Evolutionary conservation across 129 eudicot genomes (phyloP).

Genomic region (Helianthus tuberosus): DNA sequence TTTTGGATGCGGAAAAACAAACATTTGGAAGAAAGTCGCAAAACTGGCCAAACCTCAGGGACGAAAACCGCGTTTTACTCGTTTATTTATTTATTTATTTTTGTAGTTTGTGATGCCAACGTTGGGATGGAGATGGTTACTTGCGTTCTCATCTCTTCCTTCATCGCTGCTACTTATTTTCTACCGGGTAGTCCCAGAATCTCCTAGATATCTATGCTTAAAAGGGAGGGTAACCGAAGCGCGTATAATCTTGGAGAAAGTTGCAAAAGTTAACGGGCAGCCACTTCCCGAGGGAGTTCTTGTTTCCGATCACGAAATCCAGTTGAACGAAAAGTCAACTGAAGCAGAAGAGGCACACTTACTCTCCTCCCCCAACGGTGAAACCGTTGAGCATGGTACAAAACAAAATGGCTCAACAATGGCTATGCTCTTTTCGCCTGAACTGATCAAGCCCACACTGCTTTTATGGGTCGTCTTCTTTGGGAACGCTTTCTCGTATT

Average conservation of each 20-base stretch:
- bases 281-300: slow-evolving; percentile 64
- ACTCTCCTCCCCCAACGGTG: slow-evolving; percentile 33
- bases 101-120: slow-evolving; percentile 84
- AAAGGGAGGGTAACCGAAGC: slow-evolving; percentile 69
- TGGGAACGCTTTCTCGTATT: slow-evolving; percentile 73
- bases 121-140: slow-evolving; percentile 91
- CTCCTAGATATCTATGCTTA: slow-evolving; percentile 73
- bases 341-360: slow-evolving; percentile 50
- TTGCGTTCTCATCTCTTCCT: slow-evolving; percentile 75
- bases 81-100: background rate
- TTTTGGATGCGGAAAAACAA: too few species aligned
- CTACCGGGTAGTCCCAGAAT: slow-evolving; percentile 59
- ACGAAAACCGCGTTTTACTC: too few species aligned
- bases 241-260: slow-evolving; percentile 49
- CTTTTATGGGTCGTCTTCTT: slow-evolving; percentile 75
- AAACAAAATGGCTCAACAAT: slow-evolving; percentile 37
- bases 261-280: slow-evolving; percentile 48
- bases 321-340: slow-evolving; percentile 37
- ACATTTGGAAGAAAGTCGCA: too few species aligned
- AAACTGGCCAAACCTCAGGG: too few species aligned
- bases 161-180: slow-evolving; percentile 58
- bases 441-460: slow-evolving; percentile 53
- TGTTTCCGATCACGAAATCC: slow-evolving; percentile 54
- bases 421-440: slow-evolving; percentile 60
- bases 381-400: slow-evolving; percentile 22